Conservation (phyloP, 169 alveolate genomes). For the Cryptosporidium sp. region DNA sequence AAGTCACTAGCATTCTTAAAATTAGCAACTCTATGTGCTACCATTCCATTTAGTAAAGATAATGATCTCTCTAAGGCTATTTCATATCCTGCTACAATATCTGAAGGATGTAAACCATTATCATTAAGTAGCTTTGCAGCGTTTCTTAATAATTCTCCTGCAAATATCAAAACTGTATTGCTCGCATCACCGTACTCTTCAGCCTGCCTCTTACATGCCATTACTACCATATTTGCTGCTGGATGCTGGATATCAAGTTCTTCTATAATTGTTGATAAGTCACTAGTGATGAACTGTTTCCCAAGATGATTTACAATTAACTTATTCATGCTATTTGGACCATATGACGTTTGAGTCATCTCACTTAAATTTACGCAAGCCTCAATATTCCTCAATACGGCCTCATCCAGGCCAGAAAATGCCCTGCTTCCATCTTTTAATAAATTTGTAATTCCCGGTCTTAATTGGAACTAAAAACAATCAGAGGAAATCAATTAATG, state of each 20-base stretch:
- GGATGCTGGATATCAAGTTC: constrained; percentile 99
- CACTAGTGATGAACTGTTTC: constrained; percentile 96
- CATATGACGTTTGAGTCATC: constrained; percentile 95
- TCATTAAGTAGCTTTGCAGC: constrained; percentile 91
- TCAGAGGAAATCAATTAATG: not conserved
- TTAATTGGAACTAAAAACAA: constrained; percentile 64
- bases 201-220: constrained; percentile 97
- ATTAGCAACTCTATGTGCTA: constrained; percentile 73
- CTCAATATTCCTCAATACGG: constrained; percentile 93
- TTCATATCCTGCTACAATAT: constrained; percentile 97
- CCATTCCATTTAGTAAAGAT: constrained; percentile 83
- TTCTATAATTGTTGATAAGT: constrained; percentile 95
- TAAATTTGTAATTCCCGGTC: constrained; percentile 78
- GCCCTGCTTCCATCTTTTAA: constrained; percentile 91
- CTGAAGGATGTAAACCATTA: constrained; percentile 96
- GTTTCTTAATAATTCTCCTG: constrained; percentile 96
- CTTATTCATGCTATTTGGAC: constrained; percentile 98
- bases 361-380: constrained; percentile 93
- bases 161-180: constrained; percentile 95
- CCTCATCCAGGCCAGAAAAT: constrained; percentile 93
- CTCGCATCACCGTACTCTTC: constrained; percentile 98
- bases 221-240: constrained; percentile 97
- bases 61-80: constrained; percentile 91
- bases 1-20: constrained; percentile 78
- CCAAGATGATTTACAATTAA: constrained; percentile 97